Percentiles rank a stretch among this genome's conserved stretches.
phyloP scores from a whole-genome alignment of 108 stramenopile species.

The Cyclotella choctawhatcheeana region DNA sequence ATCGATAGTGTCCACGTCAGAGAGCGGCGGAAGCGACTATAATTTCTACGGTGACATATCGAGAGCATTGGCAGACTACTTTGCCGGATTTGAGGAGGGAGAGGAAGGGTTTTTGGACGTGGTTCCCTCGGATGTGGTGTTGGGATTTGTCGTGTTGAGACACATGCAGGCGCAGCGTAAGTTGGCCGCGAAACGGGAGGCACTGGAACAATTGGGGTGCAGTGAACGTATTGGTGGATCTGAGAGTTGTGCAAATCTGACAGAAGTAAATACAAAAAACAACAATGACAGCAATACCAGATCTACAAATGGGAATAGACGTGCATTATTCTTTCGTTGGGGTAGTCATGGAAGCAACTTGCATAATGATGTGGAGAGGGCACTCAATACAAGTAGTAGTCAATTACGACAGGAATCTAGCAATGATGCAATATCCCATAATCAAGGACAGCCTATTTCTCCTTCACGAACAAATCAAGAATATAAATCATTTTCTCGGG shows the following conservation, averaged over 20 bases:
- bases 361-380: too few relatives aligned
- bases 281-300: background rate
- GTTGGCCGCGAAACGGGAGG: conserved; percentile 50
- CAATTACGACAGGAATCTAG: background rate
- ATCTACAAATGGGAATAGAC: background rate
- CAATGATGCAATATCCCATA: background rate
- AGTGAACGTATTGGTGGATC: background rate
- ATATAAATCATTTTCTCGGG: conserved; percentile 45
- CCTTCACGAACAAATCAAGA: conserved; percentile 24
- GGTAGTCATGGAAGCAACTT: conserved; percentile 1
- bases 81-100: conserved; percentile 54
- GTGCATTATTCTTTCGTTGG: conserved; percentile 44
- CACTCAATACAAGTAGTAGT: background rate
- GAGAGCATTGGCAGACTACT: conserved; percentile 83
- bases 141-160: conserved; percentile 80
- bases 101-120: conserved; percentile 58
- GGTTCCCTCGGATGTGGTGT: conserved; percentile 81
- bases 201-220: conserved; percentile 30
- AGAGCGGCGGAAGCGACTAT: conserved; percentile 31
- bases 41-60: conserved; percentile 72
- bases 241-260: background rate
- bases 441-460: background rate
- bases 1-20: conserved; percentile 54
- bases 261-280: background rate
- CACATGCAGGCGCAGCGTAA: conserved; percentile 72